Evolutionary conservation across 139 green algal genomes (phyloP), one percentile per base, ranked within the genome.

Genomic region (Chlamydomonas sp.): DNA sequence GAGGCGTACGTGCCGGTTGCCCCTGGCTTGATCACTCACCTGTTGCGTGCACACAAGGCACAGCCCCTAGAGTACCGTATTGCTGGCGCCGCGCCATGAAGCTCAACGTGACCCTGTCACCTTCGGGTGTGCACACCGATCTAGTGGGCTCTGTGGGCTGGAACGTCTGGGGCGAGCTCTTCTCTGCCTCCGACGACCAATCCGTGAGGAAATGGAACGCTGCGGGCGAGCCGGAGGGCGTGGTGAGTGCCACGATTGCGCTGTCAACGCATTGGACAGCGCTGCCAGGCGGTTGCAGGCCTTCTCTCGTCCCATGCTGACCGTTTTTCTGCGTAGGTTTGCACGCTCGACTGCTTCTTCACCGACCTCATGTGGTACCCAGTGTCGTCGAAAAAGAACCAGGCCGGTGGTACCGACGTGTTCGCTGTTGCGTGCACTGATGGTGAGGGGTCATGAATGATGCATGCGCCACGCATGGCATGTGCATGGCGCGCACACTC

Each of bases 291-390:
- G 20, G 24, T 71, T 61, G 43, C 20, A 26, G 43, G 13, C 16
- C 43, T 26, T 54, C 26, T 69, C 36, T 30, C 6, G 54, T 61
- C 76, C 38, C 61, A 73, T 65, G 29, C 28, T 3, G 4, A 28
- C 20, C 6, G 34, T 35, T 58, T 65, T 16, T 54, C 10, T 4
- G 6, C 38, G 30, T 70, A 89, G 85, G 77, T 90, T 1, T 88
- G 81, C 69, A 35, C 62, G 5, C 61, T 90, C 22, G 83, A 89
- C 5, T 63, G 77, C 1, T 85, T 75, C 73, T 82, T 79, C 71
- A 85, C 82, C 3, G 85, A 90, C 70, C 48, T 91, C 49, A 79
- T 87, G 54, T 90, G 83, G 81, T 87, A 72, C 37, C 83, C 85
- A 2, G 47, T 74, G 16, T 74, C 65, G 48, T 75, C 60, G 16